Conservation (phyloP, 2,329 filamentous ascomycete species). For the Alternaria sp. region DNA sequence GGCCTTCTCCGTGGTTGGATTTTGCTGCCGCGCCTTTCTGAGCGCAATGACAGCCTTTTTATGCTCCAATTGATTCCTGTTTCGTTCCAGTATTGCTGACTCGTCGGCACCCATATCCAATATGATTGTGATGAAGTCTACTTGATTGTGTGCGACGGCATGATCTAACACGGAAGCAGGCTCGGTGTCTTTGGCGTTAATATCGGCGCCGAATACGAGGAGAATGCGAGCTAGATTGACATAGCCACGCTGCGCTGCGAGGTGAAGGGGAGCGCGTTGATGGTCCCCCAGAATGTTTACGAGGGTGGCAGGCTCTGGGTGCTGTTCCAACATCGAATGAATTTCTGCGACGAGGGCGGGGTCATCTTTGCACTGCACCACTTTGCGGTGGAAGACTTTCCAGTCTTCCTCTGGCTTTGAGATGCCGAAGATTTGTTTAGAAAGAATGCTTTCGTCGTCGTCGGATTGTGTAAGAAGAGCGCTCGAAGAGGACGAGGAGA, state of each 20-base stretch:
- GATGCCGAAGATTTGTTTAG: background rate
- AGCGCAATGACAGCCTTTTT: slow-evolving; percentile 10
- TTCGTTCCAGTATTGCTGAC: slow-evolving; percentile 7
- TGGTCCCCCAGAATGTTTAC: slow-evolving; percentile 16
- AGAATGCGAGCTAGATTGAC: slow-evolving; percentile 16
- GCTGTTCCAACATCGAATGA: slow-evolving; percentile 6
- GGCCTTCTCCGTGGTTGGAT: background rate
- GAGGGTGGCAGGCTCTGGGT: slow-evolving; percentile 7
- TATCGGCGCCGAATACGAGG: slow-evolving; percentile 14
- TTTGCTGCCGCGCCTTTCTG: background rate
- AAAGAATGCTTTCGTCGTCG: slow-evolving; percentile 5
- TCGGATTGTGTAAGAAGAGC: background rate
- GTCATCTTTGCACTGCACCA: slow-evolving; percentile 1
- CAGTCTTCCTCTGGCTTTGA: background rate
- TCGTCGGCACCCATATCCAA: slow-evolving; percentile 13
- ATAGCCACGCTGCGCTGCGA: slow-evolving; percentile 20
- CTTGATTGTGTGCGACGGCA: slow-evolving; percentile 16
- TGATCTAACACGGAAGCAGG: slow-evolving; percentile 22
- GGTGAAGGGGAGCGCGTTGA: slow-evolving; percentile 21
- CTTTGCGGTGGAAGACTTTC: slow-evolving; percentile 21
- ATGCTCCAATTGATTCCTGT: too few relatives aligned
- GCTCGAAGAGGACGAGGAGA: slow-evolving; percentile 7
- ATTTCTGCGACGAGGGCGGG: slow-evolving; percentile 3
- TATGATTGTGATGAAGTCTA: slow-evolving; percentile 18
- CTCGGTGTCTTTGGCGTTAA: slow-evolving; percentile 23